Evolutionary conservation across 2,329 filamentous ascomycete genomes (phyloP).

Genomic region (Fusarium tupiense): DNA sequence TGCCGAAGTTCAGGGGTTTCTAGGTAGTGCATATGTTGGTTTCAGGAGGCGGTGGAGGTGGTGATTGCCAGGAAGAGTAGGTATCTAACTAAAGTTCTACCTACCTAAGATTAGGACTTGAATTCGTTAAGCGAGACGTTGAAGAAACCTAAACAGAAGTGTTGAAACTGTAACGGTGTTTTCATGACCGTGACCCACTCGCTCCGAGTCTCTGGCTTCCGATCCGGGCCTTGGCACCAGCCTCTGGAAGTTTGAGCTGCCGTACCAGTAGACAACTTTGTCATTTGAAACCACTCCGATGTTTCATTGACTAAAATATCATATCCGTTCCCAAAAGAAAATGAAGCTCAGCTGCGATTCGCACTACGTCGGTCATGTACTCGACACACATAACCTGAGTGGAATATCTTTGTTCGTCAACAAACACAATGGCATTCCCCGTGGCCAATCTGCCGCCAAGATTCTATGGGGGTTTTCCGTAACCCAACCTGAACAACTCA

Average conservation of each 20-base stretch:
- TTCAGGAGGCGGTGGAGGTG: conserved; percentile 31
- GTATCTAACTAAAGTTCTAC: background rate
- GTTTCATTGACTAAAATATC: background rate
- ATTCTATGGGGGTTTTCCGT: conserved; percentile 5
- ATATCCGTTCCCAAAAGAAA: background rate
- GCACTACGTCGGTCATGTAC: background rate
- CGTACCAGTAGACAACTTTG: background rate
- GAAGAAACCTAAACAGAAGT: background rate
- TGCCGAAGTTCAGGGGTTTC: conserved; percentile 8
- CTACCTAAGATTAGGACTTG: background rate
- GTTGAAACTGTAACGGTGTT: background rate
- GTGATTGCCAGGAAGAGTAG: conserved; percentile 19
- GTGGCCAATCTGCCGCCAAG: conserved; percentile 9
- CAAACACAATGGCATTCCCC: background rate
- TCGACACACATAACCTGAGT: background rate
- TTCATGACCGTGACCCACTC: conserved; percentile 1
- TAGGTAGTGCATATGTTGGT: conserved; percentile 2
- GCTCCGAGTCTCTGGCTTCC: background rate
- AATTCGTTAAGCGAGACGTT: background rate
- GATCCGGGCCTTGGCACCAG: background rate
- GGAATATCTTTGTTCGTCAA: background rate
- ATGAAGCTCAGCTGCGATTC: background rate
- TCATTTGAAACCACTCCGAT: background rate
- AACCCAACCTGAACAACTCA: conserved; percentile 30
- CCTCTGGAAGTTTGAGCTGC: background rate